These are phyloP conservation scores for Aspergillus sp. DNA, from an alignment of 2,329 filamentous ascomycete genomes.

Conservation along the genomic window DNA sequence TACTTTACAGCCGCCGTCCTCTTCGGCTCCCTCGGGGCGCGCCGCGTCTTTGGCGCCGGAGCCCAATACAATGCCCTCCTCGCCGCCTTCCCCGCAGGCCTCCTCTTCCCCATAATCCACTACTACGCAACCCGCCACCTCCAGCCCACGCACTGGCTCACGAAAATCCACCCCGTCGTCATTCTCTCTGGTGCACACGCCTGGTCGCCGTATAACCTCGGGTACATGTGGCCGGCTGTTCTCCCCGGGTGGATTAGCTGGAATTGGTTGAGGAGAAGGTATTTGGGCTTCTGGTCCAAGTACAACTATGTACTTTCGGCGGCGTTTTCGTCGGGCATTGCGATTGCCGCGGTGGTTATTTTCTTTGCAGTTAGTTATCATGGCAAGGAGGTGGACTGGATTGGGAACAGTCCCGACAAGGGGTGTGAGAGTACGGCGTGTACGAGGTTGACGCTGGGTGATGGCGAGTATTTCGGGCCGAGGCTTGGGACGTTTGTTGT, in stretches of 20 bases:
- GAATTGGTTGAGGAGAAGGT: background rate
- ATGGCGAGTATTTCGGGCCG: constrained; percentile 4
- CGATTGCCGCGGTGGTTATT: constrained; percentile 41
- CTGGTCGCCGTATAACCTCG: constrained; percentile 12
- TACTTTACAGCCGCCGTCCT: constrained; percentile 15
- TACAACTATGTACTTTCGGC: constrained; percentile 43
- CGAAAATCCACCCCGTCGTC: constrained; percentile 4
- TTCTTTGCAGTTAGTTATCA: constrained; percentile 33
- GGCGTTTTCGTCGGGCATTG: constrained; percentile 39
- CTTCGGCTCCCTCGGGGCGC: constrained; percentile 9
- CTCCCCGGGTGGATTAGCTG: background rate
- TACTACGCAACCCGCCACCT: constrained; percentile 6
- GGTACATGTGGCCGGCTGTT: constrained; percentile 10
- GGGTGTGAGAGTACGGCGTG: background rate
- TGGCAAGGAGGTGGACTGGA: constrained; percentile 2
- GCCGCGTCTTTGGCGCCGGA: constrained; percentile 9
- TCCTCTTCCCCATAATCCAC: constrained; percentile 8
- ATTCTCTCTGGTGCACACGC: background rate
- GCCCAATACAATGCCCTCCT: constrained; percentile 10
- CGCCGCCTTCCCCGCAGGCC: constrained; percentile 8
- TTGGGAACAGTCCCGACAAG: background rate
- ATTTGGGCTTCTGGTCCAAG: constrained; percentile 23
- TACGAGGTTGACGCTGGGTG: background rate
- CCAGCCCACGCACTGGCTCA: background rate
- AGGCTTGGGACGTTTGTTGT: constrained; percentile 1